These are phyloP conservation scores for Lactifluus volemus DNA, from an alignment of 768 basidiomycete species.

Conservation along the genomic window DNA sequence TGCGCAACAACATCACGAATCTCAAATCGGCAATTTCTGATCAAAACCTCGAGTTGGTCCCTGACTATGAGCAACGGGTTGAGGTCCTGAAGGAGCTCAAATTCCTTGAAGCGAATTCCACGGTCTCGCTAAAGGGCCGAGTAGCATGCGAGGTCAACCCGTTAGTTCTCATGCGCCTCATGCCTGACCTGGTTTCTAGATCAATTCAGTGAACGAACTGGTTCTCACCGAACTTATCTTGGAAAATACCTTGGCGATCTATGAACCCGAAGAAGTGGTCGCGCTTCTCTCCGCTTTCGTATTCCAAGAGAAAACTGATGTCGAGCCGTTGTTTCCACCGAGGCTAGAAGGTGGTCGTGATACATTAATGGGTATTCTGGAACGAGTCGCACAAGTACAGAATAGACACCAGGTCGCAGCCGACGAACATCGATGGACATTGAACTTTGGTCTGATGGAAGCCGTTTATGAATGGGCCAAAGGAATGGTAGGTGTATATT, in stretches of 20 bases:
- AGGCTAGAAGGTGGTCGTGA: slow-evolving; percentile 76
- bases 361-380: slow-evolving; percentile 67
- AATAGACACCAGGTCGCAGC: slow-evolving; percentile 67
- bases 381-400: slow-evolving; percentile 74
- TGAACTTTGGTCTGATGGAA: slow-evolving; percentile 89
- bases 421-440: slow-evolving; percentile 66
- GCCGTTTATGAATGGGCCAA: slow-evolving; percentile 99
- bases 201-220: slow-evolving; percentile 97
- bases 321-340: slow-evolving; percentile 72
- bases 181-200: slow-evolving; percentile 39
- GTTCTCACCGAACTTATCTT: slow-evolving; percentile 94
- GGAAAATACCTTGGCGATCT: slow-evolving; percentile 85
- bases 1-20: slow-evolving; percentile 64
- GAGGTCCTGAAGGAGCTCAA: slow-evolving; percentile 83
- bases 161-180: not conserved
- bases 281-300: slow-evolving; percentile 94
- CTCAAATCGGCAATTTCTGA: slow-evolving; percentile 87
- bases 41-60: slow-evolving; percentile 92
- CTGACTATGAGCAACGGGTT: slow-evolving; percentile 94
- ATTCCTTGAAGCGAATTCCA: slow-evolving; percentile 94
- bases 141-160: slow-evolving; percentile 88
- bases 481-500: slow-evolving; percentile 68
- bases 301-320: slow-evolving; percentile 96
- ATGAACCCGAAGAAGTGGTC: slow-evolving; percentile 93
- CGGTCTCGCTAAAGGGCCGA: slow-evolving; percentile 90